Evolutionary conservation across 1,284 basidiomycete genomes (phyloP), one percentile per base, ranked within the genome.

Genomic region (Meripilus lineatus): DNA sequence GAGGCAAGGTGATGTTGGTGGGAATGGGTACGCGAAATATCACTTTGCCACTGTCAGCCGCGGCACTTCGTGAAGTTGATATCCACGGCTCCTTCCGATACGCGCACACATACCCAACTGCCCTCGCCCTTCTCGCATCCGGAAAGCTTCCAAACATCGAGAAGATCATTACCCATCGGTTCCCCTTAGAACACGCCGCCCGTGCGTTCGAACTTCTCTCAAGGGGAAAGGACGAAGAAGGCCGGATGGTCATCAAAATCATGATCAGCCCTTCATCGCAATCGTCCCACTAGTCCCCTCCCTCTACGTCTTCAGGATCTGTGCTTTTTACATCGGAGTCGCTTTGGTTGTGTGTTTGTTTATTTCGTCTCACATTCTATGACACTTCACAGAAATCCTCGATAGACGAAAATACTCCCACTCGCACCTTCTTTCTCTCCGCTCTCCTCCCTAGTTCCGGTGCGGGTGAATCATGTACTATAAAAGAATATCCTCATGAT

Each of bases 1-100:
- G 93, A 42, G 89, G 90, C 34, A 89, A 88, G 62, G 87, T 95
- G 44, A 84, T 93, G 71, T 87, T 93, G 57, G 82, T 98, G 55
- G 94, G 94, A 24, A 98, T 98, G 94, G 94, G 94, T 52, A 82
- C 89, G 17, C 79, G 84, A 50, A 88, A 86, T 58, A 79, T 89
- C 47, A 74, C 77, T 49, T 73, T 95, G 40, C 93, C 94, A n/a
- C 74, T 93, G 45, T 85, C 85, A 23, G 76, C 79, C 17, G 89
- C 92, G 13, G 82, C 91, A 11, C 68, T 86, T 38, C 83, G 94
- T 42, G 94, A 98, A 68, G 91, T 98, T 49, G 93, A 97, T 66
- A 80, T 98, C 54, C 77, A 86, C 55, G 94, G 94, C 49, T 90
- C 89, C 37, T 97, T 97, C 81, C 76, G 84, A 30, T 90, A 90